phyloP scores from a whole-genome alignment of 345 rosid species.

The Camelina hispida region DNA sequence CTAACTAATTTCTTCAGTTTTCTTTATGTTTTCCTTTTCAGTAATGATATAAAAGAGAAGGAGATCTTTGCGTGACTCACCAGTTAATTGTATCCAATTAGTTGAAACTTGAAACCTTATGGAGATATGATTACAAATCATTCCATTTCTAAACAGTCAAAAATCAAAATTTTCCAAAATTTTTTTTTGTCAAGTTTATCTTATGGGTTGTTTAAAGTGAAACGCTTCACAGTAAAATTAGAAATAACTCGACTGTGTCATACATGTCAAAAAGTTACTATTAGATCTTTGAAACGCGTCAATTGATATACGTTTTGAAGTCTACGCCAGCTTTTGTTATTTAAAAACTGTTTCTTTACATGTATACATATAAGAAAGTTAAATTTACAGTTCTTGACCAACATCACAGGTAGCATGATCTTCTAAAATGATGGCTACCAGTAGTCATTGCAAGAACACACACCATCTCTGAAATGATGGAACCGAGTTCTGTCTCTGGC shows the following conservation, averaged over 20 bases:
- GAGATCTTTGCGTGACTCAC: slow-evolving; percentile 30
- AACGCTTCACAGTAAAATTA: neutral
- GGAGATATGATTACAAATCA: neutral
- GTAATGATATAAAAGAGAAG: slow-evolving; percentile 1
- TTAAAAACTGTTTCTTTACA: neutral
- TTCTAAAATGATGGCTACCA: slow-evolving; percentile 73
- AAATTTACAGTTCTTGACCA: neutral
- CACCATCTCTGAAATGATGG: slow-evolving; percentile 77
- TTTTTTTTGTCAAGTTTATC: no score
- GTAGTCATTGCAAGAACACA: slow-evolving; percentile 76
- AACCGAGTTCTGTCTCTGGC: slow-evolving; percentile 80
- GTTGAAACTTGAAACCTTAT: neutral
- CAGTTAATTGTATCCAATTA: neutral
- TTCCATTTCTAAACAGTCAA: neutral
- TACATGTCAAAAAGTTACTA: neutral
- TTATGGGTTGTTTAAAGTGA: no score
- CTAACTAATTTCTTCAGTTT: slow-evolving; percentile 9
- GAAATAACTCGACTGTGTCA: neutral
- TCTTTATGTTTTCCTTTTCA: slow-evolving; percentile 25
- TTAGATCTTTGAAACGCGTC: neutral
- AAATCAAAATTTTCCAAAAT: no score
- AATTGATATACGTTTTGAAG: neutral
- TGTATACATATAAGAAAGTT: neutral
- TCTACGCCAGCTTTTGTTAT: neutral
- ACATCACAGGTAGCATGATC: neutral